These are phyloP conservation scores for Tylopilus rubrobrunneus DNA, from an alignment of 768 basidiomycete genomes.

Conservation along the genomic window DNA sequence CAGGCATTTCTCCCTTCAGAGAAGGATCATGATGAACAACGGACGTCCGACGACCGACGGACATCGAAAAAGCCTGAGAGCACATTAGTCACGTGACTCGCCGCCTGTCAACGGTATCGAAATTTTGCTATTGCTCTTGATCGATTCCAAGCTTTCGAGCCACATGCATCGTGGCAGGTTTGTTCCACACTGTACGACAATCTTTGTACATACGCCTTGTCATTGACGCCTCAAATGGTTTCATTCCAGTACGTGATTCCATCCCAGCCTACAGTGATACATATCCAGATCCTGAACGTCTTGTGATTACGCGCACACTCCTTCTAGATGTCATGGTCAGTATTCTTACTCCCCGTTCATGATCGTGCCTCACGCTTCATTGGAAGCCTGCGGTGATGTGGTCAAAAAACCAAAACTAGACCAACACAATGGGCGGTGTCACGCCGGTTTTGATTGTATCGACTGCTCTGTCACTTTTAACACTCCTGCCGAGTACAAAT, in stretches of 20 bases:
- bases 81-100: too few species aligned
- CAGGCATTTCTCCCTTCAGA: too few species aligned
- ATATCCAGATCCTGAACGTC: neutral
- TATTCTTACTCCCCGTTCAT: neutral
- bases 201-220: neutral
- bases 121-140: neutral
- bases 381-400: constrained; percentile 72
- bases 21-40: too few species aligned
- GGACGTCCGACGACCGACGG: too few species aligned
- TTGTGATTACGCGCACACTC: constrained; percentile 5
- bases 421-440: constrained; percentile 60
- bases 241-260: constrained; percentile 62
- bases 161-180: neutral
- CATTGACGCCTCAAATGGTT: constrained; percentile 44
- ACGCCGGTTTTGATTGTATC: constrained; percentile 72
- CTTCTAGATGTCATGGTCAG: constrained; percentile 67
- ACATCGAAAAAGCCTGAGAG: too few species aligned
- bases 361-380: neutral
- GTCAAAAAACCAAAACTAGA: constrained; percentile 94
- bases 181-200: neutral
- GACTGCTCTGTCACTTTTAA: constrained; percentile 87
- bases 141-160: neutral
- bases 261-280: neutral
- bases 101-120: too few species aligned
- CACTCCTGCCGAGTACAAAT: constrained; percentile 72